These are phyloP conservation scores for Fusarium poae DNA, from an alignment of 2,329 filamentous ascomycete genomes.

Conservation along the genomic window DNA sequence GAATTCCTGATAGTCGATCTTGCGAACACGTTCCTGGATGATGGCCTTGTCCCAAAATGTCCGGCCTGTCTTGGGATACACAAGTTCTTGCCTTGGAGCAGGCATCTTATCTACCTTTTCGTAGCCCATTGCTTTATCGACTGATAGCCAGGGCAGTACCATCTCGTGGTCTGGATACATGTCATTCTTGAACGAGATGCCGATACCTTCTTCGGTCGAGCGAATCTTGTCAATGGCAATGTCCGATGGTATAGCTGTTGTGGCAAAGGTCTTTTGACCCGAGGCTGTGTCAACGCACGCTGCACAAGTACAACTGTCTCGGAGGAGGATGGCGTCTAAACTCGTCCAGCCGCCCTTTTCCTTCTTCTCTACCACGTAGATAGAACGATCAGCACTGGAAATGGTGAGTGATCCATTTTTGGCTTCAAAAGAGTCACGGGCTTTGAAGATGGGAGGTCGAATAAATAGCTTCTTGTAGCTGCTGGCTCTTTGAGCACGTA, in stretches of 20 bases:
- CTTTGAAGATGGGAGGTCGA: conserved; percentile 31
- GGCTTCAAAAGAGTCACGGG: conserved; percentile 14
- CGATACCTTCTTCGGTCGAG: conserved; percentile 58
- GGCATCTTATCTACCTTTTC: conserved; percentile 38
- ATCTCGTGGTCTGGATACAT: conserved; percentile 54
- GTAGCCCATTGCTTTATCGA: conserved; percentile 53
- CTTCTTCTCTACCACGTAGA: conserved; percentile 46
- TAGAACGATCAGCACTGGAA: conserved; percentile 46
- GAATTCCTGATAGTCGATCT: conserved; percentile 78
- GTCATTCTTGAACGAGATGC: conserved; percentile 71
- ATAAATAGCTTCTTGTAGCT: conserved; percentile 15
- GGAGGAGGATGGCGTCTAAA: conserved; percentile 55
- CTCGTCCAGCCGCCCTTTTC: conserved; percentile 42
- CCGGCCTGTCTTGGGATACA: conserved; percentile 52
- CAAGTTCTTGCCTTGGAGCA: conserved; percentile 45
- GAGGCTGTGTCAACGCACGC: conserved; percentile 69
- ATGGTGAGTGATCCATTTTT: conserved; percentile 37
- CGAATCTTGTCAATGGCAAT: conserved; percentile 53
- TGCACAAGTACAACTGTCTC: conserved; percentile 67
- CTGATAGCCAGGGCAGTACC: conserved; percentile 53
- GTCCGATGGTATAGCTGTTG: conserved; percentile 55
- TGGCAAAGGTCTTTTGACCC: conserved; percentile 68
- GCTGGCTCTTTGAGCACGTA: conserved; percentile 35
- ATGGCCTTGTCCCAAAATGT: conserved; percentile 58
- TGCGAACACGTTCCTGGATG: conserved; percentile 61